Conservation (phyloP, 2,329 filamentous ascomycete species). For the Fusarium metavorans region DNA sequence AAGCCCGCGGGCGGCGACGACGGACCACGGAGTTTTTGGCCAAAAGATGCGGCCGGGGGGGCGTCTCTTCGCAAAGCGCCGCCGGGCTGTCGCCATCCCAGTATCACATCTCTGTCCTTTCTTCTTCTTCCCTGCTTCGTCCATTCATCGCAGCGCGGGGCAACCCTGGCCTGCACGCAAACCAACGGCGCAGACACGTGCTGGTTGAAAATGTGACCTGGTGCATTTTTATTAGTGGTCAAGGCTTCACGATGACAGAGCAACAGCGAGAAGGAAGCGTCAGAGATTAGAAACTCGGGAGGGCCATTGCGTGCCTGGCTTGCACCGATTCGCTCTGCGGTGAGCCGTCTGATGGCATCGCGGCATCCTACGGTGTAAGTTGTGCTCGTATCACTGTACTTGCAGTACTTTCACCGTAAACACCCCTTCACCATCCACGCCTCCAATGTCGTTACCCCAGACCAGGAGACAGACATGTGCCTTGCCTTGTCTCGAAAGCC, state of each 20-base stretch:
- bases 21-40: conserved; percentile 11
- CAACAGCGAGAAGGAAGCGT: conserved; percentile 10
- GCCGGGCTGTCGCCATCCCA: conserved; percentile 17
- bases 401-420: background rate
- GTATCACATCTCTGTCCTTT: conserved; percentile 13
- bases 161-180: conserved; percentile 36
- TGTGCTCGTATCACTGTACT: background rate
- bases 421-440: conserved; percentile 3
- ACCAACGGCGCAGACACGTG: conserved; percentile 44
- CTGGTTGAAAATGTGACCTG: conserved; percentile 39
- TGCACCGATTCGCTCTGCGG: conserved; percentile 6
- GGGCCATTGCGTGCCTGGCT: conserved; percentile 4
- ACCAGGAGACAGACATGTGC: background rate
- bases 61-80: conserved; percentile 7
- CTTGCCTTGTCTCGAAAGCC: conserved; percentile 1
- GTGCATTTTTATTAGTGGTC: conserved; percentile 36
- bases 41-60: background rate
- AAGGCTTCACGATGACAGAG: conserved; percentile 9
- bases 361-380: background rate
- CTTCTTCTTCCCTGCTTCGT: conserved; percentile 7
- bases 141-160: conserved; percentile 12
- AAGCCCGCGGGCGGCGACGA: conserved; percentile 2
- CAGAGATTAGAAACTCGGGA: conserved; percentile 1
- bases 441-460: conserved; percentile 13
- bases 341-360: background rate